Percentiles rank a stretch among this genome's conserved stretches.
Conservation (phyloP, 2,329 filamentous ascomycete genomes). For the Penicillium occitanis region DNA sequence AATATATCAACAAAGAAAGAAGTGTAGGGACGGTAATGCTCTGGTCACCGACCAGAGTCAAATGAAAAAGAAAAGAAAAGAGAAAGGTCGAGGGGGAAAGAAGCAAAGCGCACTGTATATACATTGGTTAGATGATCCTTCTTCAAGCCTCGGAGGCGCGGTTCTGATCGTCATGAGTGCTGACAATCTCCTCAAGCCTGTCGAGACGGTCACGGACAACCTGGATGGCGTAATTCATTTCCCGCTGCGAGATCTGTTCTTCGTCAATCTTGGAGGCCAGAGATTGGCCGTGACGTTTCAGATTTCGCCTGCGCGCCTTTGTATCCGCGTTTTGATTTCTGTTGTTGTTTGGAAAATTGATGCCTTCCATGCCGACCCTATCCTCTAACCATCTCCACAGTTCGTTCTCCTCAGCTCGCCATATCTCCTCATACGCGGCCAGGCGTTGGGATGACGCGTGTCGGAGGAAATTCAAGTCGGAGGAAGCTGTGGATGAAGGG, state of each 20-base stretch:
- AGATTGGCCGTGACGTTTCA: constrained; percentile 40
- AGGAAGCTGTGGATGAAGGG: constrained; percentile 35
- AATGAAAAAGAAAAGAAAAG: constrained; percentile 15
- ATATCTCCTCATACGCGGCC: constrained; percentile 89
- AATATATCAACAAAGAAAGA: constrained; percentile 12
- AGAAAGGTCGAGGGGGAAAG: neutral
- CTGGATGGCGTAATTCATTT: constrained; percentile 76
- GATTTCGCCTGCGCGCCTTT: constrained; percentile 37
- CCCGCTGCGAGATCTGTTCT: constrained; percentile 68
- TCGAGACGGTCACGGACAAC: constrained; percentile 83
- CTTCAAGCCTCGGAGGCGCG: constrained; percentile 11
- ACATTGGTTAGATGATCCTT: neutral
- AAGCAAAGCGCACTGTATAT: neutral
- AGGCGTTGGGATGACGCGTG: constrained; percentile 62
- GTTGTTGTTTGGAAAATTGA: constrained; percentile 39
- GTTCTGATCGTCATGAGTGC: constrained; percentile 51
- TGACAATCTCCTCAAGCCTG: constrained; percentile 71
- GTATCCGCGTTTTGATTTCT: constrained; percentile 40
- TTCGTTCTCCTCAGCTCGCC: constrained; percentile 81
- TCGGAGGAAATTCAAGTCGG: constrained; percentile 40
- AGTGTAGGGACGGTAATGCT: neutral
- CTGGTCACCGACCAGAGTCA: neutral
- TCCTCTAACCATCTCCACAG: constrained; percentile 94
- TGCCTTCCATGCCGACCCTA: constrained; percentile 68
- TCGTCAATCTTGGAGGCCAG: constrained; percentile 60